A percentile compares a stretch with the other conserved stretches of the same genome.
phyloP scores from a whole-genome alignment of 148 eudicot genomes.

The Salicornia ramosissima region DNA sequence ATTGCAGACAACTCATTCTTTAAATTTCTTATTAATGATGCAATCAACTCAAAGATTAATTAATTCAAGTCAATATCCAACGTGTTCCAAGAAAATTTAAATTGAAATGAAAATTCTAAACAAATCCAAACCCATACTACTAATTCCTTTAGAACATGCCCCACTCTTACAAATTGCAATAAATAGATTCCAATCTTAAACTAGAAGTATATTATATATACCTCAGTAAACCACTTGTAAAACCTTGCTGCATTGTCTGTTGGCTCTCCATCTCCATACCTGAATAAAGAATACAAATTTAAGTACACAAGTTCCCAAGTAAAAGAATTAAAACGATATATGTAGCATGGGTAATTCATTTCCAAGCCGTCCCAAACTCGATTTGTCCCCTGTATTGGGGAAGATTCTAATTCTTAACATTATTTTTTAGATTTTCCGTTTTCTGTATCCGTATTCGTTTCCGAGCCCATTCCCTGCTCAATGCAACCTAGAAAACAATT shows the following conservation, averaged over 20 bases:
- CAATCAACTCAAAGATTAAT: conserved; percentile 6
- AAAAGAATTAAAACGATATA: too few species aligned
- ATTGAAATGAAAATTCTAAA: not conserved
- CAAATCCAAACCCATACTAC: not conserved
- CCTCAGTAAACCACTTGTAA: conserved; percentile 92
- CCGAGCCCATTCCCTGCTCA: too few species aligned
- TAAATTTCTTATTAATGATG: conserved; percentile 3
- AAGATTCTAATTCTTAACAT: too few species aligned
- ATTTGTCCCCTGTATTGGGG: too few species aligned
- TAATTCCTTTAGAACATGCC: not conserved
- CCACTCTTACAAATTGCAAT: not conserved
- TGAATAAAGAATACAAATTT: conserved; percentile 30
- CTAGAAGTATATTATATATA: conserved; percentile 12
- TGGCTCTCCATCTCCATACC: conserved; percentile 99
- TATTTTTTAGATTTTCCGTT: too few species aligned
- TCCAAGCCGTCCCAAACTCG: too few species aligned
- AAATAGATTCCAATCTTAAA: too few species aligned
- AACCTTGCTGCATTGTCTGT: conserved; percentile 96
- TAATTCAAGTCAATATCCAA: not conserved
- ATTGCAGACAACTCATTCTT: not conserved
- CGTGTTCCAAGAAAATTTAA: not conserved
- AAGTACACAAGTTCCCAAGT: conserved; percentile 8
- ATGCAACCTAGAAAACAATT: not conserved
- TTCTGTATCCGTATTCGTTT: too few species aligned
- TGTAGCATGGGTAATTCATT: too few species aligned